Percentiles rank a stretch among this genome's conserved stretches.
Conservation (phyloP, 345 rosid species). For the Brassica carinata region DNA sequence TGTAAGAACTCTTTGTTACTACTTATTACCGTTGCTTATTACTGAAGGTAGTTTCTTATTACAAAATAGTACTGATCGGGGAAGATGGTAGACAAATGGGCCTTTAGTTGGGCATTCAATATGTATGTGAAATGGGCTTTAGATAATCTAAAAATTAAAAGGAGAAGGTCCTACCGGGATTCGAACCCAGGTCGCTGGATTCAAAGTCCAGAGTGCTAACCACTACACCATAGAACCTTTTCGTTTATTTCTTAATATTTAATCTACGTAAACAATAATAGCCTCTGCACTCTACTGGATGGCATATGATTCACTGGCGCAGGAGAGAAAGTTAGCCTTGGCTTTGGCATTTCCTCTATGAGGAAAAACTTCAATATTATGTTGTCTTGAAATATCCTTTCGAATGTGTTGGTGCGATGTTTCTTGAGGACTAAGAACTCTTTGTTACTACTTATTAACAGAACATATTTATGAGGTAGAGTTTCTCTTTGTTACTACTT, state of each 20-base stretch:
- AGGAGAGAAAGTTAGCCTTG: too few relatives aligned
- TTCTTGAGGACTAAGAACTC: too few relatives aligned
- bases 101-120: neutral
- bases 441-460: too few relatives aligned
- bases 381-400: too few relatives aligned
- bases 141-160: neutral
- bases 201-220: conserved; percentile 96
- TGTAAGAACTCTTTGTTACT: neutral
- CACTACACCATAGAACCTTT: conserved; percentile 85
- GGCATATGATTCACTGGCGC: too few relatives aligned
- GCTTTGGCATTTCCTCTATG: too few relatives aligned
- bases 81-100: neutral
- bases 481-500: too few relatives aligned
- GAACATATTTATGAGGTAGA: too few relatives aligned
- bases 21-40: neutral
- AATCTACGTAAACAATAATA: neutral
- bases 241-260: neutral
- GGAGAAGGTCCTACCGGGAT: conserved; percentile 1
- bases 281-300: too few relatives aligned
- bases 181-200: conserved; percentile 74
- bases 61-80: neutral
- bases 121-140: neutral
- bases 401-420: too few relatives aligned
- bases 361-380: too few relatives aligned
- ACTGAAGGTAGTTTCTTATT: neutral